Evolutionary conservation across 2,329 filamentous ascomycete species (phyloP).

Genomic region (Ciborinia camelliae): DNA sequence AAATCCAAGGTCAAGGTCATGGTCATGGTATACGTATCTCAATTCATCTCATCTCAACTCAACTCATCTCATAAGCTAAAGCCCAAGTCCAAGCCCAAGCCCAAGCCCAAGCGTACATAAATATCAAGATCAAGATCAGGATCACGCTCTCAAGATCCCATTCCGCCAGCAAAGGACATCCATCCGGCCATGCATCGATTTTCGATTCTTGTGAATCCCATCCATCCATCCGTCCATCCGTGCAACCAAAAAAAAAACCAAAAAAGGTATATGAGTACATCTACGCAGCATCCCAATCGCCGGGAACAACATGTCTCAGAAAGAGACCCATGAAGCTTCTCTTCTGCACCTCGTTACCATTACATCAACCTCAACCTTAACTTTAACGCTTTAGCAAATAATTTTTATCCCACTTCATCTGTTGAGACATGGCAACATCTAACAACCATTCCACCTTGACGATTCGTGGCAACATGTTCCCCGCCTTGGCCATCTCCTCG

Average conservation of each 20-base stretch:
- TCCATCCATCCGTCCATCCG: too few species aligned
- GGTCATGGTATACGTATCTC: slow-evolving; percentile 6
- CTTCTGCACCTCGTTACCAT: neutral
- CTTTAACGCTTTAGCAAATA: slow-evolving; percentile 49
- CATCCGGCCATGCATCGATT: too few species aligned
- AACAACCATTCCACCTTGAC: slow-evolving; percentile 88
- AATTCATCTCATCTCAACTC: too few species aligned
- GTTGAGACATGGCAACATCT: slow-evolving; percentile 83
- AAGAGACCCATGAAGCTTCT: neutral
- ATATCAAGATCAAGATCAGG: too few species aligned
- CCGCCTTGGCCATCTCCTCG: slow-evolving; percentile 70
- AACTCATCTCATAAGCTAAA: slow-evolving; percentile 11
- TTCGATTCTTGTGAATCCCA: neutral
- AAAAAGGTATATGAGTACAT: slow-evolving; percentile 10
- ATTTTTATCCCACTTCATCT: slow-evolving; percentile 63
- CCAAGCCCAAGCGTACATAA: too few species aligned
- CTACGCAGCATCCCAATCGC: neutral
- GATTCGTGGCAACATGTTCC: slow-evolving; percentile 76
- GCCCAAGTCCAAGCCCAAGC: neutral
- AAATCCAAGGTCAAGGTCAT: too few species aligned
- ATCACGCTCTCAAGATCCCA: slow-evolving; percentile 4
- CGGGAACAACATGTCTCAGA: neutral
- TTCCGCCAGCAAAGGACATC: neutral
- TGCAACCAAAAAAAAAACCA: neutral
- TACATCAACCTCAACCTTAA: too few species aligned